These are phyloP conservation scores for Aspergillus sclerotioniger DNA, from an alignment of 495 filamentous ascomycete species.

Conservation along the genomic window DNA sequence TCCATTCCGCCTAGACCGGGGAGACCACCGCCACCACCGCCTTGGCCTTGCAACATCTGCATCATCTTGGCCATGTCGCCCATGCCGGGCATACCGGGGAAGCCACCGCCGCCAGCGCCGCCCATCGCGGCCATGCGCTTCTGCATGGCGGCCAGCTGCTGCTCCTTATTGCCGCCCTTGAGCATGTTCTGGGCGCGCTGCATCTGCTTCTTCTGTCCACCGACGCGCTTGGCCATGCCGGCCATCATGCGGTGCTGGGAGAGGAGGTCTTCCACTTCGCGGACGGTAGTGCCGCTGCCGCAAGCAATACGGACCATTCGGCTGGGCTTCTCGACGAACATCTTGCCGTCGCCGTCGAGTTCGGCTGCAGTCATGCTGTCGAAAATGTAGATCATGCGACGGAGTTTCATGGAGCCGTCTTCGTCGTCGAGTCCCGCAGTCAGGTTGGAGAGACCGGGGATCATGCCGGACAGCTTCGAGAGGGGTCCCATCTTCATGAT, in stretches of 20 bases:
- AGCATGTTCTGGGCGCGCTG: constrained; percentile 87
- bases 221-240: constrained; percentile 98
- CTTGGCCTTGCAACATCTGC: constrained; percentile 64
- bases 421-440: constrained; percentile 97
- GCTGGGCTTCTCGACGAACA: constrained; percentile 88
- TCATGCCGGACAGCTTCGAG: constrained; percentile 98
- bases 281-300: constrained; percentile 85
- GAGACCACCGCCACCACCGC: constrained; percentile 44
- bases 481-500: constrained; percentile 99
- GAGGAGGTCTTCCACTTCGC: constrained; percentile 96
- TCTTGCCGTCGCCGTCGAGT: constrained; percentile 89
- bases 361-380: constrained; percentile 97
- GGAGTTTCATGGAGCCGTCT: constrained; percentile 85
- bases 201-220: constrained; percentile 95
- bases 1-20: constrained; percentile 68
- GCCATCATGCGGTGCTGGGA: constrained; percentile 99
- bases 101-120: constrained; percentile 56
- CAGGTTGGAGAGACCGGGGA: constrained; percentile 87
- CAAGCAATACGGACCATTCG: constrained; percentile 91
- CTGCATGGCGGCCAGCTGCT: constrained; percentile 98
- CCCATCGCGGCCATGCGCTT: constrained; percentile 92
- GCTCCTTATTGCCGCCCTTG: constrained; percentile 81
- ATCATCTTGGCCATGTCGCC: constrained; percentile 81
- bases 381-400: constrained; percentile 98
- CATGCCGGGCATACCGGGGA: constrained; percentile 54